Percentiles rank a stretch among this genome's conserved stretches.
Evolutionary conservation across 2,329 filamentous ascomycete genomes (phyloP).

Genomic region (Seiridium unicorne): DNA sequence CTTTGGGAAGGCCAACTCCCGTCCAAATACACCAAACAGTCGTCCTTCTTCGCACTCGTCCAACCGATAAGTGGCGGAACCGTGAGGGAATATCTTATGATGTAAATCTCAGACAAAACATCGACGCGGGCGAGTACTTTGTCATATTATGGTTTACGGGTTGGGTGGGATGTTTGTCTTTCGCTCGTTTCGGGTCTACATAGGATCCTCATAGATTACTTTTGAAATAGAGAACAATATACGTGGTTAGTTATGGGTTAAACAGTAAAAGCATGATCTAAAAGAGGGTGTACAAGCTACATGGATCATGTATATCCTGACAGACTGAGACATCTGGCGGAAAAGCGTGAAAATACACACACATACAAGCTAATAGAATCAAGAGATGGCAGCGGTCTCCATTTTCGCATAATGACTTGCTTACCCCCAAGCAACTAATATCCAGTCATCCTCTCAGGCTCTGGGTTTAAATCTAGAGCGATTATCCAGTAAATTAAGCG

Average conservation of each 20-base stretch:
- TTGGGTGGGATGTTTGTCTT: neutral
- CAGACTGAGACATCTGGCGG: neutral
- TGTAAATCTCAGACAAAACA: neutral
- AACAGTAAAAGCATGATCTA: neutral
- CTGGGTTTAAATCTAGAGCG: neutral
- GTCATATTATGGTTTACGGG: neutral
- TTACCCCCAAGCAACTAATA: too few relatives aligned
- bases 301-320: neutral
- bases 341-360: too few relatives aligned
- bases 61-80: constrained; percentile 12
- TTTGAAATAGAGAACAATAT: neutral
- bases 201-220: neutral
- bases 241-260: neutral
- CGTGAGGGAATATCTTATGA: neutral
- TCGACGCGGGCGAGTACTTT: neutral
- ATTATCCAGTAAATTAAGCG: neutral
- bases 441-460: too few relatives aligned
- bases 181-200: neutral
- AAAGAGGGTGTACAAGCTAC: neutral
- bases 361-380: too few relatives aligned
- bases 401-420: too few relatives aligned
- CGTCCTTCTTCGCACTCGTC: constrained; percentile 7
- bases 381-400: too few relatives aligned
- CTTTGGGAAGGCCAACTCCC: neutral
- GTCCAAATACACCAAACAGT: neutral